These are phyloP conservation scores for Neurospora sp. DNA, from an alignment of 495 filamentous ascomycete genomes.

Conservation along the genomic window DNA sequence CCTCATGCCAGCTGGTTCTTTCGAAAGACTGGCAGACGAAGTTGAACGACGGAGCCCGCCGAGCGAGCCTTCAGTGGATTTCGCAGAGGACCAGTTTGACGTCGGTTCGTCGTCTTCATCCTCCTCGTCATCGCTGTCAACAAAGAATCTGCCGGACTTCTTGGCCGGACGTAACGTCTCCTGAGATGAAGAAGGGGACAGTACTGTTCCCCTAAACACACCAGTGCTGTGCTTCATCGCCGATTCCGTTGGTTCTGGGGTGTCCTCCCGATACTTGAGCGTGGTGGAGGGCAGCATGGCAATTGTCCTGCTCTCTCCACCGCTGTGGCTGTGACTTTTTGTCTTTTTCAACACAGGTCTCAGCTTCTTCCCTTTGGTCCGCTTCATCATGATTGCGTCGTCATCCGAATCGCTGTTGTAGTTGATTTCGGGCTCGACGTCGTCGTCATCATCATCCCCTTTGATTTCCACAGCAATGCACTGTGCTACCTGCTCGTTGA, in stretches of 20 bases:
- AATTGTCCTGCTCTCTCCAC: slow-evolving; percentile 74
- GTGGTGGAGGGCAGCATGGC: slow-evolving; percentile 88
- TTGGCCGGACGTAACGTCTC: slow-evolving; percentile 66
- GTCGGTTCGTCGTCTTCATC: slow-evolving; percentile 49
- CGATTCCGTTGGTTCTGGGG: slow-evolving; percentile 56
- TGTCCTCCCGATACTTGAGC: slow-evolving; percentile 77
- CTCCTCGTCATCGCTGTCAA: slow-evolving; percentile 36
- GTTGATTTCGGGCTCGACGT: slow-evolving; percentile 35
- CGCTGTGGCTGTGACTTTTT: slow-evolving; percentile 37
- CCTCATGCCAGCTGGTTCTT: slow-evolving; percentile 47
- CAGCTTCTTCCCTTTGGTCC: slow-evolving; percentile 32
- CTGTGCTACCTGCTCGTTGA: slow-evolving; percentile 91
- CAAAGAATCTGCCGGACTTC: slow-evolving; percentile 58
- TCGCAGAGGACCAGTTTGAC: slow-evolving; percentile 8
- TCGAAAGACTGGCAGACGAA: slow-evolving; percentile 24
- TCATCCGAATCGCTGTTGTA: slow-evolving; percentile 57
- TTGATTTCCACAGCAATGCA: slow-evolving; percentile 90
- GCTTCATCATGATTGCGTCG: slow-evolving; percentile 79
- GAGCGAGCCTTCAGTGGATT: slow-evolving; percentile 5
- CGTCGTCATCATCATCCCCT: slow-evolving; percentile 60
- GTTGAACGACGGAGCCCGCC: slow-evolving; percentile 24
- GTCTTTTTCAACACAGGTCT: slow-evolving; percentile 34
- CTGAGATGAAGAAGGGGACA: slow-evolving; percentile 59
- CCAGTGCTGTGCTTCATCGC: slow-evolving; percentile 42
- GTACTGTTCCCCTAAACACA: slow-evolving; percentile 38